Evolutionary conservation across 108 stramenopile species (phyloP).

Genomic region (Epithemia pelagica): DNA sequence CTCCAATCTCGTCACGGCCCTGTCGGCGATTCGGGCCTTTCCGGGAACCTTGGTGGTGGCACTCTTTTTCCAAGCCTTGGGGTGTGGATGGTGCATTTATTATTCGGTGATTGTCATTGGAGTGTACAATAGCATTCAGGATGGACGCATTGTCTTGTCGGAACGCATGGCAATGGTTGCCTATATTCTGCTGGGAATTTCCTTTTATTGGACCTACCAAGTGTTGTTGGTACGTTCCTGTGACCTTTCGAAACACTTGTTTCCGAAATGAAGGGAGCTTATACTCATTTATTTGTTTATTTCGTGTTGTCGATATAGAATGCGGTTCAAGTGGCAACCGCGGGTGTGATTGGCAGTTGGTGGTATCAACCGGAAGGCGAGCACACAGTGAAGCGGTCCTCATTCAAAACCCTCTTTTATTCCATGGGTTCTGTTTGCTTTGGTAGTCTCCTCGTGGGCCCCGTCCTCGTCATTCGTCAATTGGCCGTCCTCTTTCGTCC

Average conservation of each 20-base stretch:
- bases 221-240: conserved; percentile 63
- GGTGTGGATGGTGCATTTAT: conserved; percentile 59
- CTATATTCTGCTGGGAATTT: conserved; percentile 43
- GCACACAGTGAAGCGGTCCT: background rate
- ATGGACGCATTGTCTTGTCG: conserved; percentile 37
- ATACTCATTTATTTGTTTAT: background rate
- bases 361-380: conserved; percentile 55
- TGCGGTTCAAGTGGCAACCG: conserved; percentile 78
- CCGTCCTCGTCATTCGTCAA: conserved; percentile 66
- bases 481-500: conserved; percentile 61
- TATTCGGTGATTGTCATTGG: conserved; percentile 62
- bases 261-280: background rate
- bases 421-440: conserved; percentile 87
- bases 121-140: conserved; percentile 64
- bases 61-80: conserved; percentile 64
- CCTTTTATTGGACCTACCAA: conserved; percentile 83
- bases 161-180: conserved; percentile 27
- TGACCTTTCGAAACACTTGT: too few relatives aligned
- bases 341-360: conserved; percentile 85
- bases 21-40: conserved; percentile 76
- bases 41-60: conserved; percentile 58
- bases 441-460: conserved; percentile 81
- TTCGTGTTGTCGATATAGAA: conserved; percentile 35
- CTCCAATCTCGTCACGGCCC: conserved; percentile 58
- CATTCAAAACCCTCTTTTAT: conserved; percentile 35